A percentile compares a stretch with the other conserved stretches of the same genome.
phyloP scores from a whole-genome alignment of 2,329 filamentous ascomycete species.

The Fusarium pseudograminearum region DNA sequence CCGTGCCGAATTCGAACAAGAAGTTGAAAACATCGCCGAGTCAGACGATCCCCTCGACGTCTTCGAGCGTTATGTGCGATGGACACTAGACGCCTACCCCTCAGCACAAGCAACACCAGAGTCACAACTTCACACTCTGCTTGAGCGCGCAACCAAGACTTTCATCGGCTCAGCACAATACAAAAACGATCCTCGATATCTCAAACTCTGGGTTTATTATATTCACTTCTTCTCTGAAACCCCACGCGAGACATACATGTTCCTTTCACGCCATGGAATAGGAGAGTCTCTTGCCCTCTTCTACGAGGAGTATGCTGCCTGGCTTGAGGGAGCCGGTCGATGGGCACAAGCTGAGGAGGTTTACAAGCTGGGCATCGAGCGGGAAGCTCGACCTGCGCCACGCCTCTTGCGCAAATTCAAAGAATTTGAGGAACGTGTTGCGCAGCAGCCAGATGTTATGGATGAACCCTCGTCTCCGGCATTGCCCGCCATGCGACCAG shows the following conservation, averaged over 20 bases:
- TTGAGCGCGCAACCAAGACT: conserved; percentile 91
- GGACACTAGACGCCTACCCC: conserved; percentile 95
- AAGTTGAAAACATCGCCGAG: conserved; percentile 81
- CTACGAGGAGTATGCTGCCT: conserved; percentile 96
- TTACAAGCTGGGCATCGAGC: conserved; percentile 88
- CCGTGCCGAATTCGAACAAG: conserved; percentile 86
- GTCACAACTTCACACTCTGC: conserved; percentile 87
- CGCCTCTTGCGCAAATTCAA: conserved; percentile 88
- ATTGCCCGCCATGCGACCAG: conserved; percentile 83
- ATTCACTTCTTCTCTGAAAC: conserved; percentile 92
- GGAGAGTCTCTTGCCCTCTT: conserved; percentile 90
- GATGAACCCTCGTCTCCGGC: conserved; percentile 86
- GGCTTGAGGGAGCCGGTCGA: conserved; percentile 85
- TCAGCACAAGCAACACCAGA: conserved; percentile 91
- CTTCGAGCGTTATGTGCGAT: conserved; percentile 96
- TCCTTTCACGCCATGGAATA: conserved; percentile 87
- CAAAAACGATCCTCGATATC: conserved; percentile 93
- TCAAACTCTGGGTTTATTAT: conserved; percentile 94
- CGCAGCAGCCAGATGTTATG: conserved; percentile 71
- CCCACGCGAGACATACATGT: conserved; percentile 93
- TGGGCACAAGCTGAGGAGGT: conserved; percentile 96
- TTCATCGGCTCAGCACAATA: conserved; percentile 90
- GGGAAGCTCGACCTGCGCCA: conserved; percentile 84
- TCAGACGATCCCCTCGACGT: conserved; percentile 95
- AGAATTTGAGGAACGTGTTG: conserved; percentile 85